Evolutionary conservation across 1,284 basidiomycete species (phyloP), one percentile per base, ranked within the genome.

Genomic region (Ustilago trichophora): DNA sequence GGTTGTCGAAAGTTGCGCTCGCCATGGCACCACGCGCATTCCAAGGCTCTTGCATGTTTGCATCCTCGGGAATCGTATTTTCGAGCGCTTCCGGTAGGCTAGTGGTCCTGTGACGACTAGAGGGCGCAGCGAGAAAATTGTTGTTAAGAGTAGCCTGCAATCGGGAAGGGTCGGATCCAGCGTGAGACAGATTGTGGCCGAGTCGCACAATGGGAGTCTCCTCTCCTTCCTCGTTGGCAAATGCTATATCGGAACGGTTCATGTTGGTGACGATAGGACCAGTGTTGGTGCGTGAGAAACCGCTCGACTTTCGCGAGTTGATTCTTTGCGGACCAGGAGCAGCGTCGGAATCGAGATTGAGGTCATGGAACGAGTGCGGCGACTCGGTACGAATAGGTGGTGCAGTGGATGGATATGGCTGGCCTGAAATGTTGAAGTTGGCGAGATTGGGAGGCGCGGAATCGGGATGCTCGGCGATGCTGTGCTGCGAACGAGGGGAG

Each of bases 231-330:
- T 74, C 74, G 26, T 54, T 46, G 16, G 62, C 53, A 33, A 46
- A 72, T 0, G 50, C 31, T 1, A 47, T 36, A 24, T 21, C 48
- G 24, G 46, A 40, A 10, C 65, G 67, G 33, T 71, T 63, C 29
- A 76, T 58, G 37, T 67, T 53, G 27, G 74, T 76, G n/a, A 74
- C 58, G 44, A 76, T 74, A 2, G 59, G 47, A 8, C 69, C 65
- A 33, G 60, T 72, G 40, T 58, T 69, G 44, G 59, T 69, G 19
- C 66, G 46, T 3, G 66, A 55, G 41, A 69, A 69, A 11, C 66
- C 66, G 37, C 66, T 69, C 35, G 66, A 69, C 33, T 63, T 63
- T 24, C 52, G 25, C 15, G 52, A 25, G 9, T 44, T 32, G 13
- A 70, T 52, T 27, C 32, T 42, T n/a, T 46, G 45, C 3, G 68